Percentiles rank a stretch among this genome's conserved stretches.
Conservation (phyloP, 208 protist genomes). For the Crithidia brevicula region DNA sequence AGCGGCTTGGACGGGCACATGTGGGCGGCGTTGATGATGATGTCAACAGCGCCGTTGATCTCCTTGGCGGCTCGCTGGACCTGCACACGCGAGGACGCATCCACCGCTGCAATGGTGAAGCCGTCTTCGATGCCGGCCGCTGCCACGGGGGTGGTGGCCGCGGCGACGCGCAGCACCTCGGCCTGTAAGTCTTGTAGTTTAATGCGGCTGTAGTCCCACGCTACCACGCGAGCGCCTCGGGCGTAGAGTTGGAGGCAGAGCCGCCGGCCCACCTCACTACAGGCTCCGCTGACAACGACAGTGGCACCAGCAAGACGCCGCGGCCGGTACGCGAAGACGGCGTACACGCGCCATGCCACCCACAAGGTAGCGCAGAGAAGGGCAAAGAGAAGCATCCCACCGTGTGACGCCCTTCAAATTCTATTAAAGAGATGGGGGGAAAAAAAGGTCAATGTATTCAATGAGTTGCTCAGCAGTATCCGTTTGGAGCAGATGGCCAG, state of each 20-base stretch:
- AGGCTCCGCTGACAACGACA: conserved; percentile 68
- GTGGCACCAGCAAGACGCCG: conserved; percentile 43
- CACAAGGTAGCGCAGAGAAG: conserved; percentile 53
- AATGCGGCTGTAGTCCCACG: conserved; percentile 62
- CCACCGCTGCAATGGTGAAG: conserved; percentile 31
- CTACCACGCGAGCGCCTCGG: conserved; percentile 49
- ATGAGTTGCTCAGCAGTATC: no score
- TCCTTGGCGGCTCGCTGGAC: conserved; percentile 50
- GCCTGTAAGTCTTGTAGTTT: conserved; percentile 54
- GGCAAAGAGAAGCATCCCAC: conserved; percentile 63
- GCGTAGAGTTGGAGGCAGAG: conserved; percentile 53
- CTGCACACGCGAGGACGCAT: conserved; percentile 50
- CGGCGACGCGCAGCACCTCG: conserved; percentile 29
- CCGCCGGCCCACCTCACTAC: conserved; percentile 44
- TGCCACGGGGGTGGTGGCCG: not conserved
- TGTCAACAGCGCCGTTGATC: conserved; percentile 42
- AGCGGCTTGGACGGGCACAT: conserved; percentile 29
- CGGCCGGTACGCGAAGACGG: conserved; percentile 44
- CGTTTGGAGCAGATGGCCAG: no score
- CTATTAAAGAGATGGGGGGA: not conserved
- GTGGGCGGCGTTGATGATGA: conserved; percentile 56
- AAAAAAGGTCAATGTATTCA: not conserved
- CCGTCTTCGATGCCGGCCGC: not conserved
- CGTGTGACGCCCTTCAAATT: no score
- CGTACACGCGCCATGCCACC: conserved; percentile 54